Percentiles rank a stretch among this genome's conserved stretches.
These are phyloP conservation scores for Crucihimalaya himalaica DNA, from an alignment of 345 rosid genomes.

Conservation along the genomic window DNA sequence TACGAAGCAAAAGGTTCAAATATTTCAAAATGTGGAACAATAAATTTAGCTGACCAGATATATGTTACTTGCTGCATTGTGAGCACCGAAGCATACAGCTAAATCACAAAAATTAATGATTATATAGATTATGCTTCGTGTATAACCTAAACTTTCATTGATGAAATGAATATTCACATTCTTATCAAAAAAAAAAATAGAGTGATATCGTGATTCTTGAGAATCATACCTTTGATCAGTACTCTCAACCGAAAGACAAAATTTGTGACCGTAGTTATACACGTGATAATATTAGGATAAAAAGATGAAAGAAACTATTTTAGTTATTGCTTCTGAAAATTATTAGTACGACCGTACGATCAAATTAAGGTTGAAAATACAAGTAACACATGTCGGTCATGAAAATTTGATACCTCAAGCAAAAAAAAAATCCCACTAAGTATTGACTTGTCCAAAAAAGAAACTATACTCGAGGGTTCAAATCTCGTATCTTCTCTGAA, in stretches of 20 bases:
- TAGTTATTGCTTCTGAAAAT: background rate
- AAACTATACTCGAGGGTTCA: background rate
- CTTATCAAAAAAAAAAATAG: no score
- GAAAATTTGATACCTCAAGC: background rate
- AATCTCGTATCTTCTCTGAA: background rate
- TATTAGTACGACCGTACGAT: background rate
- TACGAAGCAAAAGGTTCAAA: background rate
- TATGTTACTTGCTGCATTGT: background rate
- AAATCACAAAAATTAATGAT: background rate
- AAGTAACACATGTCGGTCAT: background rate
- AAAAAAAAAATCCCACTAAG: background rate
- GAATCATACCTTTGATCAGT: background rate
- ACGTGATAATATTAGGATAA: background rate
- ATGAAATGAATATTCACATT: no score
- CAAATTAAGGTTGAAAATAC: background rate
- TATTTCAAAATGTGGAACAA: background rate
- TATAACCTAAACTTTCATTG: no score
- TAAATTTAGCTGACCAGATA: background rate
- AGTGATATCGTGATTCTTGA: conserved; percentile 14
- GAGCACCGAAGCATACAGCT: background rate
- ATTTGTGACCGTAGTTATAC: background rate
- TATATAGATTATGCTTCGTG: no score
- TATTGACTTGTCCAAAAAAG: no score
- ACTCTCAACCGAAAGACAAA: background rate
- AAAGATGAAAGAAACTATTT: background rate